Evolutionary conservation across 2,329 filamentous ascomycete genomes (phyloP).

Genomic region (Fusarium cicatricum): DNA sequence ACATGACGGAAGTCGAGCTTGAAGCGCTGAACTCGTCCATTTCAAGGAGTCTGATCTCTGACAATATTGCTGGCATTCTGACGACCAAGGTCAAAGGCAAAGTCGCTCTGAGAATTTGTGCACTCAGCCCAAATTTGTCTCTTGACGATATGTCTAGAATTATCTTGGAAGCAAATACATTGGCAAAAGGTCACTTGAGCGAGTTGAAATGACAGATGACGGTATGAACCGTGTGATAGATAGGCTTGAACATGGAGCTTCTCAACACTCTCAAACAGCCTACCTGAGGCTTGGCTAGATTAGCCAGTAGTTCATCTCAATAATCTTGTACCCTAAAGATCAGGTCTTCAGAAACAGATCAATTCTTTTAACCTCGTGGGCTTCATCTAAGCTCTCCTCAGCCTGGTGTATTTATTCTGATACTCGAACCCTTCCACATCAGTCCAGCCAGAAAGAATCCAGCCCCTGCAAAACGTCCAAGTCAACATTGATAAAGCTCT

Average conservation of each 20-base stretch:
- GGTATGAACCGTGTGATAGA: too few relatives aligned
- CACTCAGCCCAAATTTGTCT: background rate
- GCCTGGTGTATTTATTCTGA: too few relatives aligned
- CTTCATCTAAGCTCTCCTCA: too few relatives aligned
- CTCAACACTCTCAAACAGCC: too few relatives aligned
- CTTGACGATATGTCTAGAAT: background rate
- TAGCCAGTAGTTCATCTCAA: too few relatives aligned
- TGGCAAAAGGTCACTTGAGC: background rate
- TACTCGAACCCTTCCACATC: background rate
- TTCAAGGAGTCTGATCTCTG: background rate
- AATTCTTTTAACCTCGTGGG: too few relatives aligned
- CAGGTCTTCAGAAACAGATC: too few relatives aligned
- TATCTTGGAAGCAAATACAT: background rate
- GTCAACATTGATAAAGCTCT: slow-evolving; percentile 43
- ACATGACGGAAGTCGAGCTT: background rate
- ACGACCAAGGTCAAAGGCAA: background rate
- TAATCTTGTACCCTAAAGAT: too few relatives aligned
- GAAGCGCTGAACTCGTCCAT: slow-evolving; percentile 16
- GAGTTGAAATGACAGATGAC: too few relatives aligned
- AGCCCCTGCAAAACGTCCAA: slow-evolving; percentile 31
- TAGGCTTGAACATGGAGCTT: too few relatives aligned
- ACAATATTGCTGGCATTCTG: background rate
- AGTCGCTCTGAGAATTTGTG: background rate
- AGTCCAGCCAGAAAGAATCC: slow-evolving; percentile 38
- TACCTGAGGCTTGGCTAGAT: too few relatives aligned